These are phyloP conservation scores for Cladosporium sp. DNA, from an alignment of 2,329 filamentous ascomycete species.

Conservation along the genomic window DNA sequence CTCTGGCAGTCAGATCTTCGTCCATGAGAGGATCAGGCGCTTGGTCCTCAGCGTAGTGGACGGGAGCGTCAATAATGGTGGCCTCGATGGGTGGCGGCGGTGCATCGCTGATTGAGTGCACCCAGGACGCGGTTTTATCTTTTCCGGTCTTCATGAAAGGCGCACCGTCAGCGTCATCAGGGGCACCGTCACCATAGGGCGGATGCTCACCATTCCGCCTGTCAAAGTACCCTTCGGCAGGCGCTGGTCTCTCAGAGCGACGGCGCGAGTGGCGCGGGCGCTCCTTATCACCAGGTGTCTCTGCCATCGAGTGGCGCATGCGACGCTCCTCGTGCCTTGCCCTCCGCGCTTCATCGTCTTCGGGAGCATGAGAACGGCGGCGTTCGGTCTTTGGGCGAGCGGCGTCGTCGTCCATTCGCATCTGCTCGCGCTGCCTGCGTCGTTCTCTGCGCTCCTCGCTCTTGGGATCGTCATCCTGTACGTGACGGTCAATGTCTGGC, in stretches of 20 bases:
- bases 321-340: constrained; percentile 43
- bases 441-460: constrained; percentile 26
- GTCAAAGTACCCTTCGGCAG: constrained; percentile 43
- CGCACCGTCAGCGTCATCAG: constrained; percentile 23
- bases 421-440: constrained; percentile 24
- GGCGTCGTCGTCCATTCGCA: constrained; percentile 19
- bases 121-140: constrained; percentile 50
- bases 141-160: constrained; percentile 29
- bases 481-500: constrained; percentile 27
- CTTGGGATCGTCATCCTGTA: constrained; percentile 26
- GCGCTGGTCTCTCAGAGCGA: constrained; percentile 31
- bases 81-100: constrained; percentile 43
- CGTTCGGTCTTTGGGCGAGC: constrained; percentile 26
- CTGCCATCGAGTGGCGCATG: constrained; percentile 35
- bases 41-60: constrained; percentile 26
- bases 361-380: constrained; percentile 21
- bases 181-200: constrained; percentile 26
- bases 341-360: constrained; percentile 33
- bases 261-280: constrained; percentile 27
- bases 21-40: constrained; percentile 22
- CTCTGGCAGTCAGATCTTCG: constrained; percentile 28
- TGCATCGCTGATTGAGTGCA: constrained; percentile 42
- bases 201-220: constrained; percentile 36
- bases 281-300: constrained; percentile 26
- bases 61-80: constrained; percentile 43